Base-by-base conservation (phyloP, 108 stramenopile genomes). In the Skeletonema menzelii region DNA sequence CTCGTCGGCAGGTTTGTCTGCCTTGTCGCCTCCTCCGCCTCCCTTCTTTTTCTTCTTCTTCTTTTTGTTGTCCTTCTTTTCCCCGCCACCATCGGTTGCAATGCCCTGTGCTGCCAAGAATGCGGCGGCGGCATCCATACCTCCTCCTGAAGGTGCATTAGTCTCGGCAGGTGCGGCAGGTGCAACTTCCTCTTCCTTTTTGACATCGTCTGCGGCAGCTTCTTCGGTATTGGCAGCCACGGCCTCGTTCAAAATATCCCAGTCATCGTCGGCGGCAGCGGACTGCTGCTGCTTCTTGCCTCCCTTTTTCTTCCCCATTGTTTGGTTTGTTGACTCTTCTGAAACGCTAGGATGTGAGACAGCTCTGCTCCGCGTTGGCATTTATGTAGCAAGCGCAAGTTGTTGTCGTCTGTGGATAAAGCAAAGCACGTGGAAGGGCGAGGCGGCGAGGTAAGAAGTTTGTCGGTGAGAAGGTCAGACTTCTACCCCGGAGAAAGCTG, bases 1-100 rank as follows among this genome's bases (percentile, higher is more conserved):
- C 17, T 67, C 77, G 20, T 76, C 44, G 59, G 80, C 31, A 20
- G 78, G 76, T 85, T 85, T 82, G 56, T 79, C 80, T 27, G 74
- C 82, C 67, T 78, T 77, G 24, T 76, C 84, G 47, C 68, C 82
- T 67, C 70, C 87, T 14, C 63, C 78, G 24, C 20, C 76, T 65
- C 46, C 76, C 66, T 83, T 82, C 68, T 93, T 94, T 74, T 91
- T 96, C 73, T 96, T 96, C 76, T 94, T 93, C 76, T 91, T 90
- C 59, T 95, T 90, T 70, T 95, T 90, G 37, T 87, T 85, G 10
- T 67, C 70, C 27, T 56, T 84, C 4, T 63, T 76, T 3, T 53
- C 84, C 11, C 69, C 91, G 5, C 72, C 88, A 24, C 69, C 91
- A 15, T 65, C 85, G 20, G 22, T 61, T 15, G 74, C 77, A 15